phyloP scores from a whole-genome alignment of 1,284 basidiomycete genomes.

The Coniophora puteana region DNA sequence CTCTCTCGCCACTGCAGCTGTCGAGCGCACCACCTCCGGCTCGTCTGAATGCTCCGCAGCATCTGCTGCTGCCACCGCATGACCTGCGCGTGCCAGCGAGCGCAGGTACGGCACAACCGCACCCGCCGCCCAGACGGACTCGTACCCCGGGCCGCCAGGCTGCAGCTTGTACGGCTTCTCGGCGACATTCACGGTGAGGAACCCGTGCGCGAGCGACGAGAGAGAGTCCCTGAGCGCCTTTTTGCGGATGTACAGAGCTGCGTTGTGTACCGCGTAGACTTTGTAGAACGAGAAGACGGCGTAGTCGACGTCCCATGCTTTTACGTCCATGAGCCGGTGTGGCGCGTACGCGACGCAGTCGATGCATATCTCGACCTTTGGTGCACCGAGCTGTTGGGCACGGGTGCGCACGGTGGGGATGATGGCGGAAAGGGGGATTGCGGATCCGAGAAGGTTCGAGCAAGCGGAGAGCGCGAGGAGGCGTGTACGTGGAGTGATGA shows the following conservation, averaged over 20 bases:
- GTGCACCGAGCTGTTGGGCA: constrained; percentile 51
- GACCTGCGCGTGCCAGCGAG: constrained; percentile 46
- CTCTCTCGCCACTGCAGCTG: constrained; percentile 3
- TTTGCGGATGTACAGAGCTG: constrained; percentile 58
- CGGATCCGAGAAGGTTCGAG: constrained; percentile 72
- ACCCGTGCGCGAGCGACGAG: constrained; percentile 65
- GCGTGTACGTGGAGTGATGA: constrained; percentile 64
- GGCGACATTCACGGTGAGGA: constrained; percentile 48
- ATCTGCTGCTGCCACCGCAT: constrained; percentile 38
- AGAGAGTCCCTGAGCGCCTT: constrained; percentile 45
- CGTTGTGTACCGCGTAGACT: constrained; percentile 74
- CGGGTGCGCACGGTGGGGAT: constrained; percentile 47
- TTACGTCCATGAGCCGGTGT: constrained; percentile 66
- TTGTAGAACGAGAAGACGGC: constrained; percentile 76
- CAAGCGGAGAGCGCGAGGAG: constrained; percentile 73
- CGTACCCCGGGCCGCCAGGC: constrained; percentile 72
- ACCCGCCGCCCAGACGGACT: constrained; percentile 58
- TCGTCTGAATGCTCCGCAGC: too few relatives aligned
- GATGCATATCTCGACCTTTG: constrained; percentile 60
- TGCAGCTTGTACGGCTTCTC: constrained; percentile 59
- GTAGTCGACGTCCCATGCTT: constrained; percentile 74
- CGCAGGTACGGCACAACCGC: constrained; percentile 63
- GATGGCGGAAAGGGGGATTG: constrained; percentile 59
- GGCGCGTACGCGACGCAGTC: constrained; percentile 82
- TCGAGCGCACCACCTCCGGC: too few relatives aligned